Base-by-base conservation (phyloP, 306 rosid species). In the Cucurbita moschata region DNA sequence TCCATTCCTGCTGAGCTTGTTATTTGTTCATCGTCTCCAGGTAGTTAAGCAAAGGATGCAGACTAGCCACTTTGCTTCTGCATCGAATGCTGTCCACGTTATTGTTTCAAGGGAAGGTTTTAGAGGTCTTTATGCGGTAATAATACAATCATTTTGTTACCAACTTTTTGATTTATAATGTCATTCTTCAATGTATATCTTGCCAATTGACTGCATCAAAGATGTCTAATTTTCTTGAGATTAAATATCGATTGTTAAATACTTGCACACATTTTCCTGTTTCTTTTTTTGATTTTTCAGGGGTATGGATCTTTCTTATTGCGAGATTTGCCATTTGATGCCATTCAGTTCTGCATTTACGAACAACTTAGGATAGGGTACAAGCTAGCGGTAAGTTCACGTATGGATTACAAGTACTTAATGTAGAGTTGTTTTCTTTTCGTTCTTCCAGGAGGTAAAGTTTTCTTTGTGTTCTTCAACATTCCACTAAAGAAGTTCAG, bases 281-380 rank as follows among this genome's bases (percentile, higher is more conserved):
- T 16, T 76, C 50, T 79, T 56, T 63, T 57, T 50, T 44, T 54
- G 80, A 63, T 61, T 79, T 79, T 84, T 59, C 73, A 89, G 96
- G 96, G 96, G 38, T 89, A 84, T 63, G 85, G 96, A 71, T 89
- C 96, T 58, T 89, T 89, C 82, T 81, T 89, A 73, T 74, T 89
- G 82, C 85, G 96, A 84, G 96, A 89, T 81, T 84, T 89, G 79
- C 96, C 96, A 62, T 89, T 89, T 84, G 96, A 89, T 81, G 96
- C 92, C 63, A 72, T 87, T 66, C 90, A 87, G 81, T 83, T 89
- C 51, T 89, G 96, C 84, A 81, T 89, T 76, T 89, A 89, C 16
- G 96, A 89, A 89, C 96, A 89, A 83, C 90, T 89, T 30, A 87
- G 85, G 46, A 81, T 89, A 1, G 96, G 96, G 56, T 89, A 86